Conservation (phyloP, 106 monocot species). For the Apostasia ramifera region DNA sequence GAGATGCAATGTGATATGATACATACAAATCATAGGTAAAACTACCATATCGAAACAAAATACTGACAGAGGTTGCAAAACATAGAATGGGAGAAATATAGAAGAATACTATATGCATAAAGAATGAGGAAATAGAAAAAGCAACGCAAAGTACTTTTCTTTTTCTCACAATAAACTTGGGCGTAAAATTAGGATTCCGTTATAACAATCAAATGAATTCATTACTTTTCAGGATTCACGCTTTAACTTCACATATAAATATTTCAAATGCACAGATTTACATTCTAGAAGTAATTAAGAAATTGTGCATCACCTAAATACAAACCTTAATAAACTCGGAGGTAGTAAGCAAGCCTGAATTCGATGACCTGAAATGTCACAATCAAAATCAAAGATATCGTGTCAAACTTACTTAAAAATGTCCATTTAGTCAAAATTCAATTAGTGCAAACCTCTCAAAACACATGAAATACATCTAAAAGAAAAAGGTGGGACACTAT, state of each 20-base stretch:
- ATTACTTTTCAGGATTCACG: background rate
- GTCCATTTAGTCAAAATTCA: background rate
- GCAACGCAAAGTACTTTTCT: no score
- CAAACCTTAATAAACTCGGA: constrained; percentile 21
- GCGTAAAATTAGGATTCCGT: background rate
- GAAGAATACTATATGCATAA: no score
- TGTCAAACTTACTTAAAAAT: background rate
- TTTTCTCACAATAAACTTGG: no score
- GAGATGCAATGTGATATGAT: no score
- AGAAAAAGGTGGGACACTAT: no score
- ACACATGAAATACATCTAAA: background rate
- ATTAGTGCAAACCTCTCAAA: background rate
- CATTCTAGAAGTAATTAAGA: background rate
- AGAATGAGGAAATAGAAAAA: no score
- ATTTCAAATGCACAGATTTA: background rate
- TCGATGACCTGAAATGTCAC: constrained; percentile 13
- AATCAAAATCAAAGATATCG: background rate
- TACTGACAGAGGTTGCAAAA: no score
- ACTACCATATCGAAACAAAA: no score
- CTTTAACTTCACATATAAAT: background rate
- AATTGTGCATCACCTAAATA: background rate
- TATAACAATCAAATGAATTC: background rate
- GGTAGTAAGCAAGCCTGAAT: constrained; percentile 7
- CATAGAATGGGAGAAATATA: no score
- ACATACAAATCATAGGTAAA: no score